These are phyloP conservation scores for Colletotrichum ledebouriae DNA, from an alignment of 2,329 filamentous ascomycete species.

Conservation along the genomic window DNA sequence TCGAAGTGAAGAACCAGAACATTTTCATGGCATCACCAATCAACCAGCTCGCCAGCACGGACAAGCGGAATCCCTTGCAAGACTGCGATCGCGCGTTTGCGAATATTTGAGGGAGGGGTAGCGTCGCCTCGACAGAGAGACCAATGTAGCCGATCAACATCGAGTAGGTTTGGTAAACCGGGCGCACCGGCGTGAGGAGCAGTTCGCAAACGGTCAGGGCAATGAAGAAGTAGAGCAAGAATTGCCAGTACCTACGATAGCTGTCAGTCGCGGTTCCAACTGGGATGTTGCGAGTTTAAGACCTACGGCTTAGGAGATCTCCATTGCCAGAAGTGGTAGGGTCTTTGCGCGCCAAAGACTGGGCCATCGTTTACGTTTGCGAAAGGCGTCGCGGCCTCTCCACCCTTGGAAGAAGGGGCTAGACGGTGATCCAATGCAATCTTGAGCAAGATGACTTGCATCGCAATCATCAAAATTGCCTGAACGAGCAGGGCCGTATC, in stretches of 20 bases:
- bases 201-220: conserved; percentile 74
- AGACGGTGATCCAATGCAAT: conserved; percentile 78
- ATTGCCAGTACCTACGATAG: conserved; percentile 78
- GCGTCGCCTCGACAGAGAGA: conserved; percentile 82
- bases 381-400: conserved; percentile 74
- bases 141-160: conserved; percentile 79
- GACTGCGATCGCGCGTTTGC: conserved; percentile 77
- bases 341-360: conserved; percentile 63
- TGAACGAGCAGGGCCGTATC: conserved; percentile 74
- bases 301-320: conserved; percentile 75
- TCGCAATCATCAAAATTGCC: conserved; percentile 74
- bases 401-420: conserved; percentile 69
- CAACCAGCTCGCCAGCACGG: conserved; percentile 83
- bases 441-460: conserved; percentile 75
- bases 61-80: conserved; percentile 82
- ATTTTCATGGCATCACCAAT: conserved; percentile 88
- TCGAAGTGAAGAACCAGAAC: conserved; percentile 84
- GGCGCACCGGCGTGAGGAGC: conserved; percentile 70
- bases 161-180: conserved; percentile 76
- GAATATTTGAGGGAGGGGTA: conserved; percentile 84
- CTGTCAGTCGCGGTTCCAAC: conserved; percentile 10
- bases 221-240: conserved; percentile 76
- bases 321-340: conserved; percentile 90
- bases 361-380: conserved; percentile 59
- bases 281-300: neutral